Evolutionary conservation across 2,329 filamentous ascomycete genomes (phyloP).

Genomic region (Zymoseptoria tritici): DNA sequence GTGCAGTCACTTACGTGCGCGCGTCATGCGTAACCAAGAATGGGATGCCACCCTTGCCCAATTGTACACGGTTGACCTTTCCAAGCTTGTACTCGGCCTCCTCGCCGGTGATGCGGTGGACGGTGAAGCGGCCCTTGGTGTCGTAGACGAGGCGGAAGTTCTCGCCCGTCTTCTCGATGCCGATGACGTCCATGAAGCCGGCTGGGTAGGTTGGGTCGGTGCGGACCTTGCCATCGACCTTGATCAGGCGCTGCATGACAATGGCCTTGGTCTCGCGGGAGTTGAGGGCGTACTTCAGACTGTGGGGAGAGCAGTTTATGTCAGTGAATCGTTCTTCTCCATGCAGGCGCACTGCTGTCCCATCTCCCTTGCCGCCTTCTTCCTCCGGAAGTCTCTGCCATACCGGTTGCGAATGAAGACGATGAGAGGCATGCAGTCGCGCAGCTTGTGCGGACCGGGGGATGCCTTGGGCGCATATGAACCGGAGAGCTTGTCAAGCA

Average conservation of each 20-base stretch:
- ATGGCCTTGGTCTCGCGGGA: conserved; percentile 95
- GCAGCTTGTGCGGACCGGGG: conserved; percentile 95
- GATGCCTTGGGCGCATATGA: conserved; percentile 59
- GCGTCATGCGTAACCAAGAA: conserved; percentile 99
- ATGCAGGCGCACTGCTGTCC: neutral
- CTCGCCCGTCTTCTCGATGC: conserved; percentile 99
- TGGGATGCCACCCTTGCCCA: conserved; percentile 99
- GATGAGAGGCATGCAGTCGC: conserved; percentile 97
- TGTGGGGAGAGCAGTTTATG: conserved; percentile 42
- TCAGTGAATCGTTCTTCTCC: conserved; percentile 4
- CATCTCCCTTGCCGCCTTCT: neutral
- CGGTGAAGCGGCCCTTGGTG: conserved; percentile 99
- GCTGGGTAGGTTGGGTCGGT: conserved; percentile 96
- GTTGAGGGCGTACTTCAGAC: conserved; percentile 99
- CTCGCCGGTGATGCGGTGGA: conserved; percentile 97
- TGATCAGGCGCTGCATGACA: conserved; percentile 98
- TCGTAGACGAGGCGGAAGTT: conserved; percentile 99
- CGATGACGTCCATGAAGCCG: conserved; percentile 99
- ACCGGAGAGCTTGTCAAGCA: conserved; percentile 98
- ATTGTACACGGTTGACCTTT: conserved; percentile 99
- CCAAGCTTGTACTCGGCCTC: conserved; percentile 99
- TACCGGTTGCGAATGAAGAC: conserved; percentile 84
- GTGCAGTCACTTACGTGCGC: conserved; percentile 93
- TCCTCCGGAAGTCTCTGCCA: conserved; percentile 9
- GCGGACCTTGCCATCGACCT: conserved; percentile 99